Base-by-base conservation (phyloP, 1,139 yeast species). In the Yamadazyma sp. region DNA sequence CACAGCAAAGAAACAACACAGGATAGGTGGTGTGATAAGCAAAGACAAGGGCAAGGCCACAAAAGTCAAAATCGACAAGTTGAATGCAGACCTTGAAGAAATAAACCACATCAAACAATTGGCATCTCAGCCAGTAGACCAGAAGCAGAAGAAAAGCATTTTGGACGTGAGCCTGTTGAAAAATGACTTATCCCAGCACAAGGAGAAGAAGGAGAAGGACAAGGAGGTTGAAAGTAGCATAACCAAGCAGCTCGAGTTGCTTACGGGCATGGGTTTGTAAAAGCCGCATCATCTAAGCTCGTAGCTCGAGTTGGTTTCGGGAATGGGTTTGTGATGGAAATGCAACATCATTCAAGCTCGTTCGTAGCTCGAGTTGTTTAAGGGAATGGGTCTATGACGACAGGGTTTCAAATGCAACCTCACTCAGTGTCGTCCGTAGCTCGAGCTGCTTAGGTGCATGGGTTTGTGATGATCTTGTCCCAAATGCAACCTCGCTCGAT, bases 191-290 rank as follows among this genome's bases (percentile, higher is more conserved):
- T 59, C 61, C 37, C 59, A 62, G 30, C 72, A 72, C 33, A 64
- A 68, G 40, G 60, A 69, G 41, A 57, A 57, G 12, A 61, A 64
- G 42, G 56, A 57, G 17, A 54, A 63, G 40, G 62, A 68, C 32
- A 66, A 72, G 46, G 57, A 65, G 38, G 72, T 77, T 2, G 78
- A 81, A 28, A 62, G 64, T 30, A 83, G 77, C 40, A 55, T 85
- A 37, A 54, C 70, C 35, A 63, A 66, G 39, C 90, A 84, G 57
- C 61, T 84, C 44, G 87, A 82, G 42, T 49, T 77, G 52, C 72
- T 82, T 34, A 70, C 73, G 8, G 80, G 76, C 2, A 73, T 80
- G 63, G 51, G 44, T n/a, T 34, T 48, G 16, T 47, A 35, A 27
- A n/a, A n/a, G n/a, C n/a, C n/a, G n/a, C n/a, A n/a, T n/a, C n/a